These are phyloP conservation scores for Isabelozyma heimii DNA, from an alignment of 805 yeast genomes.

Conservation along the genomic window DNA sequence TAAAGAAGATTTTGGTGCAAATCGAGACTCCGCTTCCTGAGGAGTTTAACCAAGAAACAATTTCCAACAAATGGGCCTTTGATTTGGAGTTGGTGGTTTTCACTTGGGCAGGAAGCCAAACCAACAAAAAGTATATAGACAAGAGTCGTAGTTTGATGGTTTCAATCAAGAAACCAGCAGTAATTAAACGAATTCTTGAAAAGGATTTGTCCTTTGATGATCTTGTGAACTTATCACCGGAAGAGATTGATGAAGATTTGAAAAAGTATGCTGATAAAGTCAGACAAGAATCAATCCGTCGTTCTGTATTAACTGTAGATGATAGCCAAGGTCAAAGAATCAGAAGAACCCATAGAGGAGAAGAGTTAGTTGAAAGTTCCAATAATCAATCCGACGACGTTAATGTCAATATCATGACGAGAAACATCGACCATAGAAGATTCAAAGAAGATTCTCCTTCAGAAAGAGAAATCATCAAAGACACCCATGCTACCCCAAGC, in stretches of 20 bases:
- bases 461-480: conserved; percentile 5
- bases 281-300: conserved; percentile 63
- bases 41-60: conserved; percentile 21
- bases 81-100: conserved; percentile 52
- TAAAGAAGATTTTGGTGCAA: conserved; percentile 30
- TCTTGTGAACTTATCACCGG: conserved; percentile 63
- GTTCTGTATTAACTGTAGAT: conserved; percentile 61
- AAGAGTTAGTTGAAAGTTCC: conserved; percentile 62
- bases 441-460: conserved; percentile 16
- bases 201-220: conserved; percentile 53
- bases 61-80: conserved; percentile 46
- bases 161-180: conserved; percentile 57
- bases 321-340: conserved; percentile 55
- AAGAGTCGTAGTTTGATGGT: conserved; percentile 65
- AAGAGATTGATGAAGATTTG: conserved; percentile 79
- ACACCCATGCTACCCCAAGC: conserved; percentile 3
- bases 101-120: conserved; percentile 25
- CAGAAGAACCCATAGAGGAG: conserved; percentile 85
- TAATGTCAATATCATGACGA: conserved; percentile 24
- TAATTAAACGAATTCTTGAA: conserved; percentile 56
- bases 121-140: conserved; percentile 53
- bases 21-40: conserved; percentile 18
- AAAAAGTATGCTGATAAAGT: conserved; percentile 69
- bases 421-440: conserved; percentile 36
- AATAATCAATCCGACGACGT: conserved; percentile 23